phyloP scores from a whole-genome alignment of 176 grass and related monocot genomes.

The Musa acuminata region DNA sequence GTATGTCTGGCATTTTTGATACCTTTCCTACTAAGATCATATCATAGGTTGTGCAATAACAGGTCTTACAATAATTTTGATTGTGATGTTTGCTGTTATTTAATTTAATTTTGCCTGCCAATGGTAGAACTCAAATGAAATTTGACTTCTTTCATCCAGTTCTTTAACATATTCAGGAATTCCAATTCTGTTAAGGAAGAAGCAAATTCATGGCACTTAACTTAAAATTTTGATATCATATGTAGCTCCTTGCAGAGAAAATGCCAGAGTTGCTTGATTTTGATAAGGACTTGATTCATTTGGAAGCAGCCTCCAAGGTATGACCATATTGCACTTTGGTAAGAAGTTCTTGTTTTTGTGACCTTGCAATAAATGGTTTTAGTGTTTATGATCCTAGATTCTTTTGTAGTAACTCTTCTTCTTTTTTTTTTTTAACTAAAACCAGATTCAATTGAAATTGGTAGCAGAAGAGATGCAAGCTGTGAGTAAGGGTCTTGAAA shows the following conservation, averaged over 20 bases:
- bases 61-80: too few species aligned
- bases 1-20: too few species aligned
- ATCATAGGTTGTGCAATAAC: too few species aligned
- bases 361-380: not conserved
- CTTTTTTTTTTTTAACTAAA: slow-evolving; percentile 23
- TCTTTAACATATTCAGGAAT: not conserved
- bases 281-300: slow-evolving; percentile 88
- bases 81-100: too few species aligned
- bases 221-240: not conserved
- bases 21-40: too few species aligned
- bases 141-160: not conserved
- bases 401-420: slow-evolving; percentile 3
- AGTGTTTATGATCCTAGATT: not conserved
- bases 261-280: slow-evolving; percentile 97
- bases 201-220: not conserved
- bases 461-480: slow-evolving; percentile 97
- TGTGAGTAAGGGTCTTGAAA: slow-evolving; percentile 95
- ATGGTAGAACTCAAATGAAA: not conserved
- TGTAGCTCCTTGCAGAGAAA: slow-evolving; percentile 86
- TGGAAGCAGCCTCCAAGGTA: slow-evolving; percentile 99
- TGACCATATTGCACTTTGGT: not conserved
- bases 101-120: not conserved
- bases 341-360: not conserved
- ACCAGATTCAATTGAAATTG: slow-evolving; percentile 90
- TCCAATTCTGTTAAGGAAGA: not conserved